These are phyloP conservation scores for Melaleuca quinquenervia DNA, from an alignment of 345 rosid species.

Conservation along the genomic window DNA sequence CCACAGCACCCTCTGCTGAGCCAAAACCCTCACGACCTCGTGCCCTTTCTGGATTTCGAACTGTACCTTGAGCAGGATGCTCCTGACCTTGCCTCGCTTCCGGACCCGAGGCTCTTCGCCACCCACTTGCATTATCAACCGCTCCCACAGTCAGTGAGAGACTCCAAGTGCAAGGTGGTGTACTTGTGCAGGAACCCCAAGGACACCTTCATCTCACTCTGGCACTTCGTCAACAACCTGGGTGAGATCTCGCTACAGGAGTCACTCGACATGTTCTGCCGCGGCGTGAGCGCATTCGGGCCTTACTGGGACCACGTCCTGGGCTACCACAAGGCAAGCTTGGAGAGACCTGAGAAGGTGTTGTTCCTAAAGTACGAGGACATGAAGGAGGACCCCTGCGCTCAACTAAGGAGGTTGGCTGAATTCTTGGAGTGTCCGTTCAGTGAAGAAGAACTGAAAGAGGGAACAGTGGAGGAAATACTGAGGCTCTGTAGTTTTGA, in stretches of 20 bases:
- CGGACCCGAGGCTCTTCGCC: slow-evolving; percentile 1
- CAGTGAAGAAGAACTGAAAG: background rate
- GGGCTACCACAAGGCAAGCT: slow-evolving; percentile 3
- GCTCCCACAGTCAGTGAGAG: background rate
- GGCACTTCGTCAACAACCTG: slow-evolving; percentile 6
- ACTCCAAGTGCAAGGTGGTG: slow-evolving; percentile 1
- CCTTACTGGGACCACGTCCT: slow-evolving; percentile 5
- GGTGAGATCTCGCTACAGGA: background rate
- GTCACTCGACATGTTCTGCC: background rate
- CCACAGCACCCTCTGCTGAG: background rate
- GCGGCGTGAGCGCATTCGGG: background rate
- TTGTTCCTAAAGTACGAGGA: slow-evolving; percentile 6
- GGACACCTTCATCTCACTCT: slow-evolving; percentile 4
- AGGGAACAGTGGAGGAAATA: background rate
- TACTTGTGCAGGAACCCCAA: slow-evolving; percentile 7
- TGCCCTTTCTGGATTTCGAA: background rate
- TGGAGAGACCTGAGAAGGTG: slow-evolving; percentile 2
- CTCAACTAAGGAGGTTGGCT: slow-evolving; percentile 1
- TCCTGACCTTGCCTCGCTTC: background rate
- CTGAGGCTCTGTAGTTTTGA: slow-evolving; percentile 2
- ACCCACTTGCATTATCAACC: background rate
- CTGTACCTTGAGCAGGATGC: background rate
- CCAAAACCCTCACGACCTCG: background rate
- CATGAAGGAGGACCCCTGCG: background rate
- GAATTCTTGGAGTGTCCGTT: background rate